Evolutionary conservation across 306 rosid genomes (phyloP).

Genomic region (Castanea sativa): DNA sequence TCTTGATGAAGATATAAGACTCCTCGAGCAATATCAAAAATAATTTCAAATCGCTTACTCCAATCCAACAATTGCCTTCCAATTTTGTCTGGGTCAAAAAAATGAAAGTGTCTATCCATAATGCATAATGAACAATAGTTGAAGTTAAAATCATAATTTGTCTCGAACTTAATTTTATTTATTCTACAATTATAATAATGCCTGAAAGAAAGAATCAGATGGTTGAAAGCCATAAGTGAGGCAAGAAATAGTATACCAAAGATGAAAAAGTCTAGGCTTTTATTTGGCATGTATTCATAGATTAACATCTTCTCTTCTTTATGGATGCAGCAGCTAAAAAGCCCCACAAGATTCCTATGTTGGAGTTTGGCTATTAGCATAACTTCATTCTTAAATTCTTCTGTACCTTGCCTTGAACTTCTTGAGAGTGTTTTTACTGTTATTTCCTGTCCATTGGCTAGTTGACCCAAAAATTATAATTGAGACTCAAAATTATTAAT

Average conservation of each 20-base stretch:
- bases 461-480: slow-evolving; percentile 32
- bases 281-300: slow-evolving; percentile 41
- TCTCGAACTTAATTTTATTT: too few relatives aligned
- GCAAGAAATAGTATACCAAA: slow-evolving; percentile 14
- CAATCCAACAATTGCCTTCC: too few relatives aligned
- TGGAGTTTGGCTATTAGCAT: slow-evolving; percentile 40
- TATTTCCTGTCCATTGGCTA: slow-evolving; percentile 35
- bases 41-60: slow-evolving; percentile 36
- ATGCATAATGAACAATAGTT: not conserved
- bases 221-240: not conserved
- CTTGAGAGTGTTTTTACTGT: slow-evolving; percentile 38
- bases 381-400: slow-evolving; percentile 45
- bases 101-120: too few relatives aligned
- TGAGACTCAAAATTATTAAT: not conserved
- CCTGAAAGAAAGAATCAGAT: not conserved
- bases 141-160: too few relatives aligned
- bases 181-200: slow-evolving; percentile 2
- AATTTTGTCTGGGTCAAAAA: too few relatives aligned
- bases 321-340: slow-evolving; percentile 39
- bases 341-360: slow-evolving; percentile 45
- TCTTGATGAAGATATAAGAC: slow-evolving; percentile 53
- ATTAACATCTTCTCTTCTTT: slow-evolving; percentile 37
- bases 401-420: slow-evolving; percentile 36
- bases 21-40: slow-evolving; percentile 50
- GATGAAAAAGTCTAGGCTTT: slow-evolving; percentile 37